Evolutionary conservation across 805 yeast species (phyloP).

Genomic region (Cyberlindnera xylosilytica): DNA sequence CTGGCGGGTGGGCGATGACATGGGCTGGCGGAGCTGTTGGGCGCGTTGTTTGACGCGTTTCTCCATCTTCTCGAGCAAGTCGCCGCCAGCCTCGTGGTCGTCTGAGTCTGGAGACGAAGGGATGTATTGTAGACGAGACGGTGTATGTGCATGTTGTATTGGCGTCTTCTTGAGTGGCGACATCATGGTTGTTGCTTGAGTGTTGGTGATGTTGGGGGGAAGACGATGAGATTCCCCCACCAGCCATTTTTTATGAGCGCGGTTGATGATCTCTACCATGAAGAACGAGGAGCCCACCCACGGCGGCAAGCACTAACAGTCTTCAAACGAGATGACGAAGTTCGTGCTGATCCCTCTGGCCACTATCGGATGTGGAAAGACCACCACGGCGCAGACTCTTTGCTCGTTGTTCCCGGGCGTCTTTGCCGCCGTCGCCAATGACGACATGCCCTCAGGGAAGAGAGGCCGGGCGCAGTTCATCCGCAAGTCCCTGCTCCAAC

Average conservation of each 20-base stretch:
- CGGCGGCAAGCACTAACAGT: not conserved
- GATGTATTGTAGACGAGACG: not conserved
- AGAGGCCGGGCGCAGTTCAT: conserved; percentile 46
- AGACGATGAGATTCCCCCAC: not conserved
- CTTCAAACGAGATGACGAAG: conserved; percentile 28
- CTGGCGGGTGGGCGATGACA: conserved; percentile 15
- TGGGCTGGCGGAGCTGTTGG: conserved; percentile 9
- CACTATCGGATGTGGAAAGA: conserved; percentile 92
- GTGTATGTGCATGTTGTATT: not conserved
- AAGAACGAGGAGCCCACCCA: too few relatives aligned
- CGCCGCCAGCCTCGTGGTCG: conserved; percentile 3
- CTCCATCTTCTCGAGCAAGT: conserved; percentile 7
- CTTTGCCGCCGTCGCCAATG: conserved; percentile 82
- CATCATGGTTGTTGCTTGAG: not conserved
- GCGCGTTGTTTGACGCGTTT: conserved; percentile 2
- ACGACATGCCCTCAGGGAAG: conserved; percentile 49
- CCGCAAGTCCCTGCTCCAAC: conserved; percentile 38
- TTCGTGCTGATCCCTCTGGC: conserved; percentile 78
- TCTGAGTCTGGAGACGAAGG: not conserved
- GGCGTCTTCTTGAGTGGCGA: not conserved
- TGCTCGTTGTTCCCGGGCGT: conserved; percentile 44
- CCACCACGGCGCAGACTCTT: conserved; percentile 70
- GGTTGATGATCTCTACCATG: too few relatives aligned
- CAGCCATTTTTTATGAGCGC: not conserved
- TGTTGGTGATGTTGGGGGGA: not conserved